These are phyloP conservation scores for Puccinia triticina DNA, from an alignment of 1,284 basidiomycete genomes.

Conservation along the genomic window DNA sequence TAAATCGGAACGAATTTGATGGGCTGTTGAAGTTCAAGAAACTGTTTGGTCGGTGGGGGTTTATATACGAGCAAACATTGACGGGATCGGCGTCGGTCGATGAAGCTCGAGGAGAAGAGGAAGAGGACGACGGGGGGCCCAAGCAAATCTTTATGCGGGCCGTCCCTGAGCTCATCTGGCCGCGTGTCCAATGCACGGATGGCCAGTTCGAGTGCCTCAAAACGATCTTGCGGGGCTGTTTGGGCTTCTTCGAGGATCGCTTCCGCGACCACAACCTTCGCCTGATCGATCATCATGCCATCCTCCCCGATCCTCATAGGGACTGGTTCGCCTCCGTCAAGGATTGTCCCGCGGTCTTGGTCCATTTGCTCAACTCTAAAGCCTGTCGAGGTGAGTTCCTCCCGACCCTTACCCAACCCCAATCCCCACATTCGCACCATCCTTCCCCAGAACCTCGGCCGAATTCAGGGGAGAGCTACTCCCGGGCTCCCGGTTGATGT, in stretches of 20 bases:
- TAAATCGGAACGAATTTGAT: conserved; percentile 67
- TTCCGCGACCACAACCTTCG: conserved; percentile 8
- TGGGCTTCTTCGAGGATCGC: conserved; percentile 33
- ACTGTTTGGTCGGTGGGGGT: conserved; percentile 33
- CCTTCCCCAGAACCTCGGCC: conserved; percentile 2
- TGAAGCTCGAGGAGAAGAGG: conserved; percentile 28
- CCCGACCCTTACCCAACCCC: too few relatives aligned
- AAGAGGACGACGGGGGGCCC: neutral
- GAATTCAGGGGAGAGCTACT: too few relatives aligned
- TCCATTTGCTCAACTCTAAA: conserved; percentile 85
- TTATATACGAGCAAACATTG: conserved; percentile 15
- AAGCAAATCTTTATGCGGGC: conserved; percentile 34
- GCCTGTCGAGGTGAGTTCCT: conserved; percentile 76
- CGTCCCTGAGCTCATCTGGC: conserved; percentile 21
- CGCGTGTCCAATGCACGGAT: neutral
- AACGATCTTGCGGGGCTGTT: conserved; percentile 22
- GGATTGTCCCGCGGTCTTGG: conserved; percentile 74
- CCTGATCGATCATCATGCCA: neutral
- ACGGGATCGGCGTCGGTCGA: neutral
- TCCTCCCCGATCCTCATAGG: neutral
- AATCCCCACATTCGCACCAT: neutral
- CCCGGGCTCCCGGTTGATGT: too few relatives aligned
- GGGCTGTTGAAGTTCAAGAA: conserved; percentile 59
- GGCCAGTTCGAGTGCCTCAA: conserved; percentile 1
- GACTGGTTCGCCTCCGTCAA: conserved; percentile 73